Conservation (phyloP, 495 filamentous ascomycete genomes). For the Hyaloscypha finlandica region DNA sequence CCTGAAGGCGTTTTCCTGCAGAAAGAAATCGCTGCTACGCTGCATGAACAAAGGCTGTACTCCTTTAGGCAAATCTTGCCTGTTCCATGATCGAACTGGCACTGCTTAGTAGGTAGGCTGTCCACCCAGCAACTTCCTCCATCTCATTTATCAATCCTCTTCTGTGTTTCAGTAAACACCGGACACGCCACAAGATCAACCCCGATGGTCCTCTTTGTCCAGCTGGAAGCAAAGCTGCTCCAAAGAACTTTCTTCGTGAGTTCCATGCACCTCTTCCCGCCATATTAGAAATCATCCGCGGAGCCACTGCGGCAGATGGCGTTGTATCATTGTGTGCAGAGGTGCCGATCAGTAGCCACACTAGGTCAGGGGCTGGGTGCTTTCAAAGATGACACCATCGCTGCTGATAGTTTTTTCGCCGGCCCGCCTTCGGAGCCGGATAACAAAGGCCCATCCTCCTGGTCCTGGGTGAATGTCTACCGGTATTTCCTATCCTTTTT, state of each 20-base stretch:
- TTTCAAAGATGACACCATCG: not conserved
- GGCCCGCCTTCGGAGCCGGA: slow-evolving; percentile 1
- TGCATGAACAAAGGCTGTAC: not conserved
- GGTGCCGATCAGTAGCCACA: not conserved
- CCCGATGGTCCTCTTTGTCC: not conserved
- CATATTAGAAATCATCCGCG: not conserved
- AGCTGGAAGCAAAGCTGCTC: not conserved
- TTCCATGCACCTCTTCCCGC: not conserved
- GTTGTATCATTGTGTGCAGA: not conserved
- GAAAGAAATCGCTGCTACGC: not conserved
- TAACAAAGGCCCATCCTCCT: slow-evolving; percentile 2
- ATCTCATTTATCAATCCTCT: not conserved
- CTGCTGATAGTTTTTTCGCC: not conserved
- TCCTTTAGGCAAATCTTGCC: not conserved
- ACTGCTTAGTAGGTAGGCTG: not conserved
- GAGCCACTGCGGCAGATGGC: not conserved
- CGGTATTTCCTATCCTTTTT: slow-evolving; percentile 13
- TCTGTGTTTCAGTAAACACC: not conserved
- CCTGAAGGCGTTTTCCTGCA: not conserved
- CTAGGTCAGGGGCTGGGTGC: not conserved
- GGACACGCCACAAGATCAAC: not conserved
- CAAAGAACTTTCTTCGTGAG: not conserved
- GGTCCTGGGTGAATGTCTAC: not conserved
- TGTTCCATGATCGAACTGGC: not conserved
- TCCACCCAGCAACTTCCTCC: not conserved